Conservation (phyloP, 306 rosid species). For the Morella rubra region DNA sequence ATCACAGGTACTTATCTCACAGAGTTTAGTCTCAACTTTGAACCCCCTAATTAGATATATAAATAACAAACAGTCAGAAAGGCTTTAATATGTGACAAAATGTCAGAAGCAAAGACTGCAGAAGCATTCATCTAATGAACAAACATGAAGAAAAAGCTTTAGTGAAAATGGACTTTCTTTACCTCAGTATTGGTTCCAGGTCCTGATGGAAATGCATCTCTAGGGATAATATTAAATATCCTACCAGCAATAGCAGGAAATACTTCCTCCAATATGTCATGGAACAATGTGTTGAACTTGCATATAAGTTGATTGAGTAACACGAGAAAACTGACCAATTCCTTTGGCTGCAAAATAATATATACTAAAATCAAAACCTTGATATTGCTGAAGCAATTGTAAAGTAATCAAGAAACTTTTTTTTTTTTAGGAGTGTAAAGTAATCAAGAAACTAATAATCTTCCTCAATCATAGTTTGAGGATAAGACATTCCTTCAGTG, state of each 20-base stretch:
- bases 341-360: constrained; percentile 75
- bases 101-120: not conserved
- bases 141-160: not conserved
- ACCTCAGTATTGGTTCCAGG: constrained; percentile 92
- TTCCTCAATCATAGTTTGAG: not conserved
- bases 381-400: not conserved
- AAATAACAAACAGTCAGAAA: no score
- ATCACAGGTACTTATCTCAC: not conserved
- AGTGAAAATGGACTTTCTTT: constrained; percentile 18
- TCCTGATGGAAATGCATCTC: constrained; percentile 73
- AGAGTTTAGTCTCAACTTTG: not conserved
- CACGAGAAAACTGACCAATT: constrained; percentile 72
- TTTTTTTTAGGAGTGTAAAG: not conserved
- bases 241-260: constrained; percentile 77
- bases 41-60: no score
- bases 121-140: constrained; percentile 18
- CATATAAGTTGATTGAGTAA: constrained; percentile 90
- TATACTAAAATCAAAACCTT: constrained; percentile 20
- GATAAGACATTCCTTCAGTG: constrained; percentile 1
- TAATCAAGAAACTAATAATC: not conserved
- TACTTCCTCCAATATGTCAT: constrained; percentile 75
- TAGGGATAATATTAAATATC: constrained; percentile 70
- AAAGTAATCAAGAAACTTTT: not conserved
- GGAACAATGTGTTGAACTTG: constrained; percentile 73
- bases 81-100: not conserved